Evolutionary conservation across 352 stramenopile species (phyloP), one percentile per base, ranked within the genome.

Genomic region (Aphanomyces astaci): DNA sequence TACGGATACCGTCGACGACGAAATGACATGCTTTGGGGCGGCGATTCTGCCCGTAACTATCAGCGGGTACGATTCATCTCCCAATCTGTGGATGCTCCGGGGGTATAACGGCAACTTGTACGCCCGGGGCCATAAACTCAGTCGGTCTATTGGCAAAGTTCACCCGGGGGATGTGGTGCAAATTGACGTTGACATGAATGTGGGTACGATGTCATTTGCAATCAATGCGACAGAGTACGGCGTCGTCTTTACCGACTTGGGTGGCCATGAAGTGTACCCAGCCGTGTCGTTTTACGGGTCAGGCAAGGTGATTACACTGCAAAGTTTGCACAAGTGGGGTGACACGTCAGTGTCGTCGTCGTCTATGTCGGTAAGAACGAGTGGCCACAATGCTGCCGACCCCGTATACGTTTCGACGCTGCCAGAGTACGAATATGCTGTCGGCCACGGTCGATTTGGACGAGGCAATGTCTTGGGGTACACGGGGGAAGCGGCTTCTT

Each of bases 81-180:
- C 88, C 9, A 95, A 80, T 72, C 70, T 97, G 32, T 97, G 90
- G 90, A 97, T 97, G 90, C 70, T 95, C 1, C 80, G 90, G 51
- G 87, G 88, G 5, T 97, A 97, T 74, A 97, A 96, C 45, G 90
- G 90, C 25, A 94, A 95, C 51, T 65, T 97, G 30, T 97, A 97
- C 56, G 86, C 87, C 17, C 86, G 89, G 31, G 90, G 90, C 2
- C 83, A 93, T 67, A 96, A 96, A 59, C 66, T 97, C 40, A 90
- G 71, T 32, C 75, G 82, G 32, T 89, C 83, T 0, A 94, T 95
- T 32, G 81, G 85, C 7, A 96, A 95, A 76, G 86, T 96, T 1
- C 89, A 96, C 39, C 88, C 89, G 24, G 89, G 89, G 17, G 89
- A 96, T 69, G 81, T 88, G 9, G 78, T 96, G 39, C 81, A 93